These are phyloP conservation scores for Diaporthe caulivora DNA, from an alignment of 2,329 filamentous ascomycete genomes.

Conservation along the genomic window DNA sequence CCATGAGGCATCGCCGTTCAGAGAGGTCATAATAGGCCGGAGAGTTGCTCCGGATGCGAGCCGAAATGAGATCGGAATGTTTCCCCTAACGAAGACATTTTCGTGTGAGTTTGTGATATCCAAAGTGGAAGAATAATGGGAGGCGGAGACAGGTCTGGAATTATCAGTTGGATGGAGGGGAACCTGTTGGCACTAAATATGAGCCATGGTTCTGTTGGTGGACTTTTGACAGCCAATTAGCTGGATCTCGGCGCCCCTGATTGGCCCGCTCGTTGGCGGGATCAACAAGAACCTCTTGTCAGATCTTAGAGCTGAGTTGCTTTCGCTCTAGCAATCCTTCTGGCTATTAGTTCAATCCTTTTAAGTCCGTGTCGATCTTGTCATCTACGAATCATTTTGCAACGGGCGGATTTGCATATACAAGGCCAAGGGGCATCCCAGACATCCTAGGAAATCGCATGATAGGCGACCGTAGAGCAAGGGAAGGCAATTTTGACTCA, in stretches of 20 bases:
- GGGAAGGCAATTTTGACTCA: too few relatives aligned
- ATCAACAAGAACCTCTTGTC: neutral
- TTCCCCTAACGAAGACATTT: neutral
- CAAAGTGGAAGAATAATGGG: too few relatives aligned
- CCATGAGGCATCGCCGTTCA: slow-evolving; percentile 26
- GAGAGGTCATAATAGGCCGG: slow-evolving; percentile 18
- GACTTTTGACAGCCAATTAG: neutral
- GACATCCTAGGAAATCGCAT: too few relatives aligned
- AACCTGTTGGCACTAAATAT: neutral
- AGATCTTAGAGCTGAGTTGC: neutral
- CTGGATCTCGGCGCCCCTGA: neutral
- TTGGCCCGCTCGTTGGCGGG: neutral
- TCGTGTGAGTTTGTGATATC: neutral
- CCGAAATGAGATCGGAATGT: neutral
- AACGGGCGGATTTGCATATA: too few relatives aligned
- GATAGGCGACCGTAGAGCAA: too few relatives aligned
- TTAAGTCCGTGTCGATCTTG: neutral
- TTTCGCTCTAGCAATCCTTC: neutral
- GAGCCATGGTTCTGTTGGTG: neutral
- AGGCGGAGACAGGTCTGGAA: neutral
- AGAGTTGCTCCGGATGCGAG: neutral
- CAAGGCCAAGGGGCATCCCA: too few relatives aligned
- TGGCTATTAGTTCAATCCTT: neutral
- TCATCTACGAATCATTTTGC: too few relatives aligned
- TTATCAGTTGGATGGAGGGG: neutral